These are phyloP conservation scores for Peronospora destructor DNA, from an alignment of 352 stramenopile species.

Conservation along the genomic window DNA sequence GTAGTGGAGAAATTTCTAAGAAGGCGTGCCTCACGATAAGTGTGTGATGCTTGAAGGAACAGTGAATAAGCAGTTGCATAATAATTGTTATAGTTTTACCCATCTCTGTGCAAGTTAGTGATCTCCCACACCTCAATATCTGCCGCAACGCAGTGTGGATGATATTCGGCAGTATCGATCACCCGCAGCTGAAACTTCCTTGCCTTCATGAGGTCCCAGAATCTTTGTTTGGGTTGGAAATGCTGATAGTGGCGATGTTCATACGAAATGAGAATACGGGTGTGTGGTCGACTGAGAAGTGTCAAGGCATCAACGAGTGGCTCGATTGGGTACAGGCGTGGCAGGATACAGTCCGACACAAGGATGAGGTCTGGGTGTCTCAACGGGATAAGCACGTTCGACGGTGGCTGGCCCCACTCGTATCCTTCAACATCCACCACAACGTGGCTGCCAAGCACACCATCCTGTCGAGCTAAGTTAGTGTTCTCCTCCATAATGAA, in stretches of 20 bases:
- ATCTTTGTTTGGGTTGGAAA: slow-evolving; percentile 75
- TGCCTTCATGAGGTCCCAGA: slow-evolving; percentile 63
- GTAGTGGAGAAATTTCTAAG: slow-evolving; percentile 57
- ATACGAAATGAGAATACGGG: slow-evolving; percentile 78
- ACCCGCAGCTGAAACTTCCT: slow-evolving; percentile 45
- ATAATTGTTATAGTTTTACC: neutral
- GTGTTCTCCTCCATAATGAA: slow-evolving; percentile 89
- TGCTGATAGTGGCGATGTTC: slow-evolving; percentile 78
- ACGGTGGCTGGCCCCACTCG: slow-evolving; percentile 79
- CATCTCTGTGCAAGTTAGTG: neutral
- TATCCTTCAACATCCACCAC: slow-evolving; percentile 75
- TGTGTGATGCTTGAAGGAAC: neutral
- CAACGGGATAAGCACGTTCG: slow-evolving; percentile 25
- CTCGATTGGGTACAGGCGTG: slow-evolving; percentile 93
- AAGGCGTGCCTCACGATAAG: slow-evolving; percentile 59
- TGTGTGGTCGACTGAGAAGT: slow-evolving; percentile 45
- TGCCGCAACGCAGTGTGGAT: slow-evolving; percentile 66
- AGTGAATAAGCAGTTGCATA: neutral
- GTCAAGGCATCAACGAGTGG: slow-evolving; percentile 88
- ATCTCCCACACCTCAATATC: slow-evolving; percentile 89
- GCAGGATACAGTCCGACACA: slow-evolving; percentile 93
- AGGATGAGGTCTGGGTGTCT: slow-evolving; percentile 77
- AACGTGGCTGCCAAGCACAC: slow-evolving; percentile 20
- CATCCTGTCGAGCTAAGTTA: slow-evolving; percentile 29
- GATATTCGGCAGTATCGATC: slow-evolving; percentile 49